phyloP scores from a whole-genome alignment of 306 rosid genomes.

The Erythrophleum fordii region DNA sequence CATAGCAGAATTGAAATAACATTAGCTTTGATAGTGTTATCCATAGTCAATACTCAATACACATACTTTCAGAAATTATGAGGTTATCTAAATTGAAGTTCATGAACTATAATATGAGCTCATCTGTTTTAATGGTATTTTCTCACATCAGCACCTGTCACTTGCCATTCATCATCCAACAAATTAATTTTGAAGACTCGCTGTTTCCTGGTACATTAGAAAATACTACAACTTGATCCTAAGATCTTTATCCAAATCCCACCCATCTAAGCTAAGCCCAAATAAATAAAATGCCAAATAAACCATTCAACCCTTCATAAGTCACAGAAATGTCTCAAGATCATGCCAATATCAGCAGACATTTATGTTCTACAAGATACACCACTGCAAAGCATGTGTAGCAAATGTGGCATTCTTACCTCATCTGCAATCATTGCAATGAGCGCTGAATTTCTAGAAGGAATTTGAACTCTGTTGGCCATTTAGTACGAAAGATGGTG shows the following conservation, averaged over 20 bases:
- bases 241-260: not conserved
- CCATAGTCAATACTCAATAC: not conserved
- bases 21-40: not conserved
- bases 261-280: not conserved
- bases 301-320: slow-evolving; percentile 16
- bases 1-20: slow-evolving; percentile 10
- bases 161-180: not conserved
- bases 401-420: slow-evolving; percentile 44
- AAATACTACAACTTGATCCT: slow-evolving; percentile 1
- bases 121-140: not conserved
- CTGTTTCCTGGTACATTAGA: not conserved
- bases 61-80: not conserved
- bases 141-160: not conserved
- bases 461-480: slow-evolving; percentile 68
- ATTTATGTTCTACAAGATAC: not conserved
- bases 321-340: slow-evolving; percentile 14
- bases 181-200: not conserved
- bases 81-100: slow-evolving; percentile 13
- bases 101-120: not conserved
- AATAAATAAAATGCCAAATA: not conserved
- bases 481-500: slow-evolving; percentile 38
- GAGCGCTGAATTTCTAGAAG: slow-evolving; percentile 60
- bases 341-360: not conserved
- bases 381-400: not conserved
- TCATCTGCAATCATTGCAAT: slow-evolving; percentile 94